Evolutionary conservation across 2,329 filamentous ascomycete species (phyloP).

Genomic region (Cladosporium sp.): DNA sequence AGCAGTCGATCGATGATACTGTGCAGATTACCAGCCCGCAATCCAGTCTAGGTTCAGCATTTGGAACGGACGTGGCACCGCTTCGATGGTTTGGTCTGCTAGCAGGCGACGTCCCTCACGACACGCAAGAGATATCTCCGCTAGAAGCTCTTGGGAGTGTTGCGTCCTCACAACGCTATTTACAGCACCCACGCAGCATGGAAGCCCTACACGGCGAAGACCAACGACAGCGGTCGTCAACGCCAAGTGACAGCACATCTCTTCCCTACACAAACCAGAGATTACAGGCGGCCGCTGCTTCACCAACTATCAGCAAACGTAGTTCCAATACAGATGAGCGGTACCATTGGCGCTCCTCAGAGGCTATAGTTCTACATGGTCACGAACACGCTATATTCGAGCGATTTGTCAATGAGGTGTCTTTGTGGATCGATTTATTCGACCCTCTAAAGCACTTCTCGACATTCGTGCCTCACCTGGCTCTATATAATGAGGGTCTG

Average conservation of each 20-base stretch:
- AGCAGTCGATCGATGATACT: slow-evolving; percentile 22
- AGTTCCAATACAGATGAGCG: slow-evolving; percentile 24
- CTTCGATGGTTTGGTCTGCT: slow-evolving; percentile 52
- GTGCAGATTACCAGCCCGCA: slow-evolving; percentile 28
- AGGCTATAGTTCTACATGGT: slow-evolving; percentile 34
- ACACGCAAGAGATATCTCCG: slow-evolving; percentile 24
- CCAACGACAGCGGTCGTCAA: neutral
- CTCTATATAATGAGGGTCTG: slow-evolving; percentile 56
- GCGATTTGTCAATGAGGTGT: slow-evolving; percentile 41
- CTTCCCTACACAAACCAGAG: neutral
- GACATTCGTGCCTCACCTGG: slow-evolving; percentile 41
- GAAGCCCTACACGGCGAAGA: neutral
- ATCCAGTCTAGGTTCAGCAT: slow-evolving; percentile 32
- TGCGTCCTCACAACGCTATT: slow-evolving; percentile 27
- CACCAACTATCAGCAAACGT: slow-evolving; percentile 1
- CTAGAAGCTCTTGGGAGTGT: slow-evolving; percentile 29
- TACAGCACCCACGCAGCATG: slow-evolving; percentile 24
- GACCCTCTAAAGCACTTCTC: slow-evolving; percentile 45
- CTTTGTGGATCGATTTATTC: slow-evolving; percentile 46
- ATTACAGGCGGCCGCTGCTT: neutral
- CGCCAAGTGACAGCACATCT: neutral
- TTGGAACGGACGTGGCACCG: slow-evolving; percentile 44
- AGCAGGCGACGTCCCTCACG: slow-evolving; percentile 43
- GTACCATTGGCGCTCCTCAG: slow-evolving; percentile 30
- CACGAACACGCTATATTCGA: slow-evolving; percentile 43